Conservation (phyloP, 257 asterid species). For the Striga asiatica region DNA sequence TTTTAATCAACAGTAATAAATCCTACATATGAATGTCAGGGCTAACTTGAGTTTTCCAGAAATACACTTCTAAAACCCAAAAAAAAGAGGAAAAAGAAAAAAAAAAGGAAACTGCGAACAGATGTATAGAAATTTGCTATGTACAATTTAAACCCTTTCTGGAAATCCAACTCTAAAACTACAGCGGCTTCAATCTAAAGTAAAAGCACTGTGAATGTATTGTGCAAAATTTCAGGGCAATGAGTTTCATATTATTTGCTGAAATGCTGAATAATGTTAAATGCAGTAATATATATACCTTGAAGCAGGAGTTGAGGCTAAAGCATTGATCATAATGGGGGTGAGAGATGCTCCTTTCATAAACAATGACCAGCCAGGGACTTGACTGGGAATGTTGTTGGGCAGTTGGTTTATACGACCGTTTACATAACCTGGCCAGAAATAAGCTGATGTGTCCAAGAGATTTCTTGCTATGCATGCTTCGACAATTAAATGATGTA, state of each 20-base stretch:
- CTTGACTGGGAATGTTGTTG: conserved; percentile 52
- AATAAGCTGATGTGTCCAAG: conserved; percentile 81
- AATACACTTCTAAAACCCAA: too few species aligned
- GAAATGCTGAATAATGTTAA: neutral
- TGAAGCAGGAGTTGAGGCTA: conserved; percentile 82
- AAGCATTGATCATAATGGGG: conserved; percentile 52
- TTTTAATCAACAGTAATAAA: too few species aligned
- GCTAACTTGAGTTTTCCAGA: too few species aligned
- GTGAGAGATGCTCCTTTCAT: conserved; percentile 75
- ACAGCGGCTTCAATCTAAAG: too few species aligned
- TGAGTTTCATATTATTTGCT: too few species aligned
- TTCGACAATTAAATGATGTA: conserved; percentile 80
- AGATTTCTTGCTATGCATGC: conserved; percentile 86
- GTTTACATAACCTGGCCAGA: conserved; percentile 83
- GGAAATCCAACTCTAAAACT: too few species aligned
- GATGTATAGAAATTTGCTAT: too few species aligned
- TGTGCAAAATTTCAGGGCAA: too few species aligned
- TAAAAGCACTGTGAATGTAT: too few species aligned
- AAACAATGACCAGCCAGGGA: conserved; percentile 80
- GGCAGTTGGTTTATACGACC: conserved; percentile 60
- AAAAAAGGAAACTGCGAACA: too few species aligned
- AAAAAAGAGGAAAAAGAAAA: conserved; percentile 19
- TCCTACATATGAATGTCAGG: too few species aligned
- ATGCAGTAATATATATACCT: conserved; percentile 56
- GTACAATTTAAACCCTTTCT: too few species aligned